These are phyloP conservation scores for Alternaria hordeiaustralica DNA, from an alignment of 2,329 filamentous ascomycete genomes.

Conservation along the genomic window DNA sequence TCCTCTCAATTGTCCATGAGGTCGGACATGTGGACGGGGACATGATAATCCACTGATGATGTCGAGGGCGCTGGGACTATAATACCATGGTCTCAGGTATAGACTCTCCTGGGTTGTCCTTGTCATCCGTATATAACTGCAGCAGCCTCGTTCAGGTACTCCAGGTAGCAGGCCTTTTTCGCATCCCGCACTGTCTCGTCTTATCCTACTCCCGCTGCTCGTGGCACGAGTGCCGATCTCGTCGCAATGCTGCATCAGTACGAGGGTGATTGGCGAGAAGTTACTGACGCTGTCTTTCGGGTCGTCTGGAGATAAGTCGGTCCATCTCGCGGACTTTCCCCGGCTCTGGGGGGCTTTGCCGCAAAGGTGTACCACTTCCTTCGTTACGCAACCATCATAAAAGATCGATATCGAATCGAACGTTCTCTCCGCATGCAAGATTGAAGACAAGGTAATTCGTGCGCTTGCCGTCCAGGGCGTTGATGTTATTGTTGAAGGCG, in stretches of 20 bases:
- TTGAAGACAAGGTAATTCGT: neutral
- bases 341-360: neutral
- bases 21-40: no score
- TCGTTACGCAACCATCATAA: neutral
- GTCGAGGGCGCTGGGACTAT: neutral
- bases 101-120: neutral
- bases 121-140: neutral
- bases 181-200: neutral
- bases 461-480: neutral
- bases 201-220: neutral
- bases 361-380: neutral
- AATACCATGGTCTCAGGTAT: neutral
- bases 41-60: no score
- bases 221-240: neutral
- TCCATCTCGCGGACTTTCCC: no score
- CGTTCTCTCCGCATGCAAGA: neutral
- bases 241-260: neutral
- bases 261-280: neutral
- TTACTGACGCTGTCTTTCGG: neutral
- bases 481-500: neutral
- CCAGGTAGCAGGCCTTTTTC: neutral
- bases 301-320: neutral
- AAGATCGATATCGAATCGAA: neutral
- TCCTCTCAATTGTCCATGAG: neutral
- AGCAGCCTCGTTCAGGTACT: neutral